Evolutionary conservation across 441 rosid genomes (phyloP).

Genomic region (Monsonia emarginata): DNA sequence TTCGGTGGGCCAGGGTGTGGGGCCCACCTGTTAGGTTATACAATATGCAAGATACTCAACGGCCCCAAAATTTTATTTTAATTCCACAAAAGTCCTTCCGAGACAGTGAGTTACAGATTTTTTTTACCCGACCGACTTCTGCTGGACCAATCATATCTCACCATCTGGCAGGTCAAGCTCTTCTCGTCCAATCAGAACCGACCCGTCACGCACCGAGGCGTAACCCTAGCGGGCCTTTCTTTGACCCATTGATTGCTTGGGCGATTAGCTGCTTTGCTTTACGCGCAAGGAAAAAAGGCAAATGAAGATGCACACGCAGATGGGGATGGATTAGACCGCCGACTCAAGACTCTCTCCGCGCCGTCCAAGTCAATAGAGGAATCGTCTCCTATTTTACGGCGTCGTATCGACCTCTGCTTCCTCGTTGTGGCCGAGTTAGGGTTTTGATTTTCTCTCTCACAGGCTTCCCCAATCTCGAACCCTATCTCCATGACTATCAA

Average conservation of each 20-base stretch:
- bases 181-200: background rate
- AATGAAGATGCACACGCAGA: background rate
- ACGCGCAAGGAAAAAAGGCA: background rate
- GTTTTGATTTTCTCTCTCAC: conserved; percentile 27
- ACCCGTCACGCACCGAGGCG: background rate
- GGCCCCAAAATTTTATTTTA: background rate
- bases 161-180: background rate
- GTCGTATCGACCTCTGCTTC: conserved; percentile 25
- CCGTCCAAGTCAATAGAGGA: background rate
- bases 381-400: conserved; percentile 20
- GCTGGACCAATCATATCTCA: background rate
- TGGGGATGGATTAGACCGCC: conserved; percentile 5
- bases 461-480: background rate
- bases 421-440: conserved; percentile 32
- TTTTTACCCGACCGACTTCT: background rate
- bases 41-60: background rate
- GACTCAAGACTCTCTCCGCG: conserved; percentile 1
- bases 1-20: background rate
- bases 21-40: background rate
- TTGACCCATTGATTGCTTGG: background rate
- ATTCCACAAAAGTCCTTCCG: background rate
- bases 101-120: background rate
- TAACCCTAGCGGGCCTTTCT: background rate
- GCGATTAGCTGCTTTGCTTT: background rate
- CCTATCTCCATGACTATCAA: background rate